A percentile compares a stretch with the other conserved stretches of the same genome.
Conservation (phyloP, 805 yeast species). For the Suhomyces pyralidae region DNA sequence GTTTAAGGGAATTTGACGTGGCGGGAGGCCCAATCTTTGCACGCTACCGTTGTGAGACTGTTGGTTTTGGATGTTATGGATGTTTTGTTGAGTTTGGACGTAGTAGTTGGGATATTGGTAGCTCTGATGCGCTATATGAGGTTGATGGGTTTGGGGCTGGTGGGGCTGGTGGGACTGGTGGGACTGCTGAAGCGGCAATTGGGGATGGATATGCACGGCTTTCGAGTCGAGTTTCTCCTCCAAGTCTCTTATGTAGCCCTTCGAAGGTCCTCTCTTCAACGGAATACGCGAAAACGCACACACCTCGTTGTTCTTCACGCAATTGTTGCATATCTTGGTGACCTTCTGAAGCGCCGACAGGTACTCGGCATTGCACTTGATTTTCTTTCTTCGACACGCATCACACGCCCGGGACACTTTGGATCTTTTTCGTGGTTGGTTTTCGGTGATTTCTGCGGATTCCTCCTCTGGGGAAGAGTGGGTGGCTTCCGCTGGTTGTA, state of each 20-base stretch:
- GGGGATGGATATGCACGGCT: background rate
- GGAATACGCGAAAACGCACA: conserved; percentile 74
- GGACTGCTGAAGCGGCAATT: background rate
- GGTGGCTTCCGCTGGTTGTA: background rate
- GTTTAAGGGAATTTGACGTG: background rate
- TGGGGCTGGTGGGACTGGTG: conserved; percentile 10
- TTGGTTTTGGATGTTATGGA: conserved; percentile 1
- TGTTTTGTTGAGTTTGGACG: background rate
- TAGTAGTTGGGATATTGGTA: background rate
- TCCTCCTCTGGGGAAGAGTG: background rate
- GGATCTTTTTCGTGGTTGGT: conserved; percentile 52
- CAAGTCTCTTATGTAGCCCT: conserved; percentile 56
- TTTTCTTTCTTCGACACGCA: conserved; percentile 70
- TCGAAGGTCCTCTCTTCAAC: conserved; percentile 74
- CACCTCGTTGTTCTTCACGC: conserved; percentile 54
- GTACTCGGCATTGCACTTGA: conserved; percentile 64
- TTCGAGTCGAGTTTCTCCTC: conserved; percentile 32
- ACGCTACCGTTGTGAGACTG: background rate
- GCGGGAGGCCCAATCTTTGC: background rate
- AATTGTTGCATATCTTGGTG: conserved; percentile 57
- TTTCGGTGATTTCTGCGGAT: background rate
- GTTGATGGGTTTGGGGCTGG: conserved; percentile 18
- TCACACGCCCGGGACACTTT: conserved; percentile 83
- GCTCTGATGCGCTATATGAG: background rate
- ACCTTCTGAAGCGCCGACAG: conserved; percentile 43